These are phyloP conservation scores for Thraustotheca clavata DNA, from an alignment of 352 stramenopile species.

Conservation along the genomic window DNA sequence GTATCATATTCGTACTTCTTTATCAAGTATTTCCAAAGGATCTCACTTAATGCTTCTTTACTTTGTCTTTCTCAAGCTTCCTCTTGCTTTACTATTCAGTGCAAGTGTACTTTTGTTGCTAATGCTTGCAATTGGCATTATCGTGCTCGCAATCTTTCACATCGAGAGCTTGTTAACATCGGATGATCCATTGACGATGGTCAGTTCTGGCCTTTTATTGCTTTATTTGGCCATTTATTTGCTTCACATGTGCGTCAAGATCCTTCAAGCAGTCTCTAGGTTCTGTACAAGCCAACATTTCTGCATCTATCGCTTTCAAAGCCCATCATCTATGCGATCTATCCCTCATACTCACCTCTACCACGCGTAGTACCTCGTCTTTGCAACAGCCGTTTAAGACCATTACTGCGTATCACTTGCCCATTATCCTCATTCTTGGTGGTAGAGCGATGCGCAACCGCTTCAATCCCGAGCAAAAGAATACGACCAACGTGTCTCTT, in stretches of 20 bases:
- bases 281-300: conserved; percentile 12
- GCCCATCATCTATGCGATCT: not conserved
- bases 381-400: not conserved
- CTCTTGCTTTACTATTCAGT: not conserved
- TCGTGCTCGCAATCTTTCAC: not conserved
- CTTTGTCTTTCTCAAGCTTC: conserved; percentile 14
- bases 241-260: not conserved
- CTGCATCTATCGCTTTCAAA: not conserved
- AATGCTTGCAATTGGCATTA: not conserved
- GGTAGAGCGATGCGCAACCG: conserved; percentile 20
- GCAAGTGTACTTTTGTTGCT: not conserved
- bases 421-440: not conserved
- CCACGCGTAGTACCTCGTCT: not conserved
- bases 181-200: not conserved
- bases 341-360: not conserved
- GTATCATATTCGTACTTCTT: not conserved
- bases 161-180: not conserved
- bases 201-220: not conserved
- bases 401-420: not conserved
- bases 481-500: conserved; percentile 32
- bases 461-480: conserved; percentile 12
- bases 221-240: conserved; percentile 15
- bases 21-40: not conserved
- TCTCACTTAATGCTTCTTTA: not conserved
- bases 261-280: conserved; percentile 3